Conservation (phyloP, 805 yeast genomes). For the Phaffomyces antillensis region DNA sequence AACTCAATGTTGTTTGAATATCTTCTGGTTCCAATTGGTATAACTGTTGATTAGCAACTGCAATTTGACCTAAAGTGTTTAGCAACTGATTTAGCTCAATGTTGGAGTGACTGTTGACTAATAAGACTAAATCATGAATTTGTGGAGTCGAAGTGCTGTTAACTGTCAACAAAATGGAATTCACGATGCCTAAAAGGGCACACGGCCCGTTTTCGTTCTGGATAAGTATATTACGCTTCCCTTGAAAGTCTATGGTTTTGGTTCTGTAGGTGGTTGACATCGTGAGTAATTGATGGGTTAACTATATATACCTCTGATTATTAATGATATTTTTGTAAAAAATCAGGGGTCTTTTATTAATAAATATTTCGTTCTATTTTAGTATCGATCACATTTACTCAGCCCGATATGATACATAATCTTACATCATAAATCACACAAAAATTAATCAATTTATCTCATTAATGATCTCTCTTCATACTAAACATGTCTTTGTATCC, state of each 20-base stretch:
- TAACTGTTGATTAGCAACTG: slow-evolving; percentile 26
- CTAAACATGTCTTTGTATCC: slow-evolving; percentile 7
- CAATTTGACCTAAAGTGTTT: slow-evolving; percentile 42
- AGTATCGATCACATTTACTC: no score
- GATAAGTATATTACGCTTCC: slow-evolving; percentile 44
- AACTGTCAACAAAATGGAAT: slow-evolving; percentile 54
- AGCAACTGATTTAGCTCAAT: slow-evolving; percentile 37
- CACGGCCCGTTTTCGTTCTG: slow-evolving; percentile 88
- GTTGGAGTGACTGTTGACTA: slow-evolving; percentile 24
- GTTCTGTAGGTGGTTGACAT: slow-evolving; percentile 10
- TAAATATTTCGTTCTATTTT: no score
- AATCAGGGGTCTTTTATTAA: no score
- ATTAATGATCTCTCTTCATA: no score
- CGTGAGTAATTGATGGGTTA: neutral
- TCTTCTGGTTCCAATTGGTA: slow-evolving; percentile 26
- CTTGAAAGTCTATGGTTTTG: slow-evolving; percentile 18
- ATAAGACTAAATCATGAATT: slow-evolving; percentile 23
- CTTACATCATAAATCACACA: no score
- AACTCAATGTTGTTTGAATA: slow-evolving; percentile 38
- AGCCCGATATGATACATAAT: no score
- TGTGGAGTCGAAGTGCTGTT: slow-evolving; percentile 18
- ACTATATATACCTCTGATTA: neutral
- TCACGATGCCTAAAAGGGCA: slow-evolving; percentile 72
- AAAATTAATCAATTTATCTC: no score
- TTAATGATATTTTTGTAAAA: no score